Evolutionary conservation across 306 rosid genomes (phyloP).

Genomic region (Medicago truncatula): MtrunA17r5.0-ANR NC_053046.1:41446001-41446500

Average conservation of each 20-base stretch:
- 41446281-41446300: constrained; percentile 4
- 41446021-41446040: background rate
- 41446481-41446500: constrained; percentile 14
- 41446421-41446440: background rate
- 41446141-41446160: constrained; percentile 3
- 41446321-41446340: background rate
- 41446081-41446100: constrained; percentile 26
- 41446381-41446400: background rate
- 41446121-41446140: constrained; percentile 16
- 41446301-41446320: constrained; percentile 18
- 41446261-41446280: constrained; percentile 32
- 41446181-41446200: constrained; percentile 30
- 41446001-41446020: constrained; percentile 22
- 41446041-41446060: constrained; percentile 20
- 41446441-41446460: constrained; percentile 9
- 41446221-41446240: constrained; percentile 39
- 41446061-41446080: background rate
- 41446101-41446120: constrained; percentile 29
- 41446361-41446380: constrained; percentile 22
- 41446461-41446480: constrained; percentile 7
- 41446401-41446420: constrained; percentile 5
- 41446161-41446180: constrained; percentile 4
- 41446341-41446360: constrained; percentile 26
- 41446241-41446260: constrained; percentile 12
- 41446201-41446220: constrained; percentile 39